Evolutionary conservation across 176 grass and related monocot genomes (phyloP).

Genomic region (Musa beccarii): DNA sequence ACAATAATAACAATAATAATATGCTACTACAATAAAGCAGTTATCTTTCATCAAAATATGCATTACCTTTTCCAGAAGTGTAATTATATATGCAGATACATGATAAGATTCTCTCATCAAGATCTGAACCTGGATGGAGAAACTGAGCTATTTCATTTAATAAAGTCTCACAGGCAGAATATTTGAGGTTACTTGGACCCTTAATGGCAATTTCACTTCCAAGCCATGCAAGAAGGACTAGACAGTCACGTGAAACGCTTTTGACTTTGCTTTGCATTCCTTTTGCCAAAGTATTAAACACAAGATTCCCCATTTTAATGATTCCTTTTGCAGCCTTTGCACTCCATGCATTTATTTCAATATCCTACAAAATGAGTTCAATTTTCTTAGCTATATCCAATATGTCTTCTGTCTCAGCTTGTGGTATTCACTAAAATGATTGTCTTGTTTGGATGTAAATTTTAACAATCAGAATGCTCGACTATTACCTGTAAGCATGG

Average conservation of each 20-base stretch:
- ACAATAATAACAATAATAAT: not conserved
- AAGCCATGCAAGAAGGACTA: conserved; percentile 68
- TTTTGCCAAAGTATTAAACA: conserved; percentile 57
- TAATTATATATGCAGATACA: conserved; percentile 89
- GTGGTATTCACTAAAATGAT: not conserved
- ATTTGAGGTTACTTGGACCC: conserved; percentile 48
- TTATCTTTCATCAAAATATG: not conserved
- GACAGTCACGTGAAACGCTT: conserved; percentile 57
- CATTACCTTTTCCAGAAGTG: conserved; percentile 92
- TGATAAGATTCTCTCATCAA: conserved; percentile 75
- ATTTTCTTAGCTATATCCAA: not conserved
- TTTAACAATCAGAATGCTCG: not conserved
- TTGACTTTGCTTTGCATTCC: conserved; percentile 77
- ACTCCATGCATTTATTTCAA: conserved; percentile 76
- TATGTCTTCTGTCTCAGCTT: not conserved
- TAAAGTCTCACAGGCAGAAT: conserved; percentile 59
- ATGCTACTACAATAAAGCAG: not conserved
- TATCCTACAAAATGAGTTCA: conserved; percentile 39
- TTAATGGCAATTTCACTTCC: conserved; percentile 55
- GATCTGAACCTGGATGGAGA: conserved; percentile 73
- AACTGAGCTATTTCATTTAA: conserved; percentile 50
- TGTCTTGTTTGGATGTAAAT: not conserved
- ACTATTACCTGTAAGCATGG: conserved; percentile 68
- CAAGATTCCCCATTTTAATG: conserved; percentile 37
- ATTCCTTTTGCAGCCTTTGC: conserved; percentile 40